Evolutionary conservation across 2,329 filamentous ascomycete species (phyloP), one percentile per base, ranked within the genome.

Genomic region (Akanthomyces uredinophilus): DNA sequence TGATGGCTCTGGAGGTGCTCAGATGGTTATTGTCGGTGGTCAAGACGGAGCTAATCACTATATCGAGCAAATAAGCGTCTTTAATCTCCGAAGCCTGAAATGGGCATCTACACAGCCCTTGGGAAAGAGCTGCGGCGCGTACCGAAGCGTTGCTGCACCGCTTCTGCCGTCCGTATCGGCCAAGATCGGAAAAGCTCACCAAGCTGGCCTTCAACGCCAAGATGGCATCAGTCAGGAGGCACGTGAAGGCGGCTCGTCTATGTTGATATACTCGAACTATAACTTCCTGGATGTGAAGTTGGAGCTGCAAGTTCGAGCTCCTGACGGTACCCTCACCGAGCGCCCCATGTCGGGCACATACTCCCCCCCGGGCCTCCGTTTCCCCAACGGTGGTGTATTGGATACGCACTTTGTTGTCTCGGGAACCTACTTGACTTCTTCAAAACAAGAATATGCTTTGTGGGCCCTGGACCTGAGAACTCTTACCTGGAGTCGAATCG

Each of bases 241-340:
- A 4, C 79, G 81, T 35, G 85, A 88, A 55, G 74, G 82, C 0
- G 84, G 83, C 7, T 86, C 85, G 1, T 87, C 86, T 1, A 97
- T 98, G 92, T 83, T 99, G 65, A 96, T 99, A 51, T 99, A 99
- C 74, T 98, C 94, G 27, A 99, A 99, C 73, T 99, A 99, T 76
- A 98, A 99, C 75, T 99, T 99, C 70, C 75, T 99, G 61, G 94
- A 99, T 69, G 95, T 99, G 67, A 98, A 96, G 73, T 79, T 99
- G 27, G 95, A 99, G 74, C 79, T 99, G 43, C 95, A 98, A 74
- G 86, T 99, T 53, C 86, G 95, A 58, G 81, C 90, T 10, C 85
- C 91, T 1, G 93, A 98, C 72, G 94, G 95, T 35, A 87, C 86
- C 0, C 78, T 99, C 59, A 85, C 87, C 1, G 95, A 99, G 73